These are phyloP conservation scores for Globisporangium paddicum DNA, from an alignment of 352 stramenopile species.

Conservation along the genomic window DNA sequence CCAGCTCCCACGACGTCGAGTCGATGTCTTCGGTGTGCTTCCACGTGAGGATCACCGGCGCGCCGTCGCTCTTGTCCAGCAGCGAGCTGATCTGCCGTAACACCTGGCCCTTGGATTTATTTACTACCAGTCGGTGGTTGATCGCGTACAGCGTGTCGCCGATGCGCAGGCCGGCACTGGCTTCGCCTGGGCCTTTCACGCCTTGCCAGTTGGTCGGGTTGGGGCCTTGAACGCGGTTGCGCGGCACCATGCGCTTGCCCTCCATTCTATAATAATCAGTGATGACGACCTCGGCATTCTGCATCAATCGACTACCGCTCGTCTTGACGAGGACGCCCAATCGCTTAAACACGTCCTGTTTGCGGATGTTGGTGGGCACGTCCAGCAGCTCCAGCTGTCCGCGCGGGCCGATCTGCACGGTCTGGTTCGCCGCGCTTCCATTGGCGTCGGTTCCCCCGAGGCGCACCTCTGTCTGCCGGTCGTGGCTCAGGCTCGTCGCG, in stretches of 20 bases:
- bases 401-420: constrained; percentile 64
- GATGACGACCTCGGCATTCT: constrained; percentile 80
- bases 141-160: constrained; percentile 83
- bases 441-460: constrained; percentile 39
- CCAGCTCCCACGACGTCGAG: constrained; percentile 68
- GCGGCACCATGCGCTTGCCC: constrained; percentile 68
- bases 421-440: constrained; percentile 28
- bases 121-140: constrained; percentile 84
- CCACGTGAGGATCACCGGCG: constrained; percentile 71
- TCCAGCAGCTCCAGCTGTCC: constrained; percentile 69
- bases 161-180: constrained; percentile 62
- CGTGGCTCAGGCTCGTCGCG: constrained; percentile 80
- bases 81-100: constrained; percentile 75
- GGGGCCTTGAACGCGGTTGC: constrained; percentile 58
- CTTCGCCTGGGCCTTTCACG: constrained; percentile 67
- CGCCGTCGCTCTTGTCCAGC: constrained; percentile 67
- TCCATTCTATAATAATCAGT: constrained; percentile 79
- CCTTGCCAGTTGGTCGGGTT: constrained; percentile 66
- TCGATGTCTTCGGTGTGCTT: constrained; percentile 81
- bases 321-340: constrained; percentile 81
- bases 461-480: constrained; percentile 80
- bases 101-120: constrained; percentile 83
- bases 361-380: constrained; percentile 34
- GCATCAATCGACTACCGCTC: constrained; percentile 75
- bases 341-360: constrained; percentile 74